These are phyloP conservation scores for Circinella umbellata DNA, from an alignment of 371 early-diverging fungal species.

Conservation along the genomic window DNA sequence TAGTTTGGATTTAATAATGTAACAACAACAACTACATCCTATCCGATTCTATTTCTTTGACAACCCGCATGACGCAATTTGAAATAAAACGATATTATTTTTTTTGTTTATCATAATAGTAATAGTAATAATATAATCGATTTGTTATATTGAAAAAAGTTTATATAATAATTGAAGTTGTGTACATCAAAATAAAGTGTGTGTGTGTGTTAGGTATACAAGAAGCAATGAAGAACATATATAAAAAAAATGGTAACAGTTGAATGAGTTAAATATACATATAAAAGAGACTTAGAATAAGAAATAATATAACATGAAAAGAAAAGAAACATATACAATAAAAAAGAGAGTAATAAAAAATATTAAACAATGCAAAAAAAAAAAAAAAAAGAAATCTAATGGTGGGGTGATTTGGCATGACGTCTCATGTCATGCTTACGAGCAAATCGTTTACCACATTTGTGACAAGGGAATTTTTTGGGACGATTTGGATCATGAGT, in stretches of 20 bases:
- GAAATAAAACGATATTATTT: too few species aligned
- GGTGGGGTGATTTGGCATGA: slow-evolving; percentile 41
- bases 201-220: background rate
- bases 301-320: too few species aligned
- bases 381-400: background rate
- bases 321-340: too few species aligned
- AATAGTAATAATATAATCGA: too few species aligned
- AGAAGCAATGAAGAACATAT: background rate
- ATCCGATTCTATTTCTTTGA: too few species aligned
- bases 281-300: too few species aligned
- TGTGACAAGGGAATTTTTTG: slow-evolving; percentile 33
- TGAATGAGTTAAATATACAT: too few species aligned
- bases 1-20: too few species aligned
- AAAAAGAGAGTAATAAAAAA: background rate
- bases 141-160: background rate
- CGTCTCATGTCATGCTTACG: slow-evolving; percentile 69
- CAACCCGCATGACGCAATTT: too few species aligned
- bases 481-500: slow-evolving; percentile 40
- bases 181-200: background rate
- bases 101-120: too few species aligned
- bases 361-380: background rate
- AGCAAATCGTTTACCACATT: slow-evolving; percentile 60
- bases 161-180: background rate
- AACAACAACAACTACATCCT: too few species aligned
- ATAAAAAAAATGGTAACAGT: background rate